Evolutionary conservation across 75 land plant species (phyloP), one percentile per base, ranked within the genome.

Genomic region (Selaginella moellendorffii): DNA sequence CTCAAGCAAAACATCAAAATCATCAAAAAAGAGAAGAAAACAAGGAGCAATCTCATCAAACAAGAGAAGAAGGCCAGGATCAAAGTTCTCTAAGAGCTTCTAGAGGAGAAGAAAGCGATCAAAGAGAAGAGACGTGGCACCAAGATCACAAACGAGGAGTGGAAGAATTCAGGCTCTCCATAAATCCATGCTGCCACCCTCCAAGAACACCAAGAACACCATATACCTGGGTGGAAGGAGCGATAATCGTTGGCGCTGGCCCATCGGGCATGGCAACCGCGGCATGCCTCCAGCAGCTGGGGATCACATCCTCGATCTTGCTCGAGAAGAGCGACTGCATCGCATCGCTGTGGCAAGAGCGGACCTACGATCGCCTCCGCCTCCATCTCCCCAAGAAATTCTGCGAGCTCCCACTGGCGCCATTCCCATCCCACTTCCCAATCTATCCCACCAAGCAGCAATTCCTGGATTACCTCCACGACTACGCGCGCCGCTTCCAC

Each of bases 191-290:
- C n/a, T n/a, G n/a, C n/a, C n/a, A n/a, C n/a, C n/a, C n/a, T n/a
- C n/a, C n/a, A n/a, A n/a, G n/a, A n/a, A n/a, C n/a, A n/a, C n/a
- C n/a, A n/a, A n/a, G n/a, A n/a, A n/a, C n/a, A n/a, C n/a, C n/a
- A n/a, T n/a, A n/a, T n/a, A n/a, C n/a, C n/a, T 36, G 46, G 46
- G 46, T 36, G 46, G 46, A 52, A 0, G 88, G 88, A 0, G 89
- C 81, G 2, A 74, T 86, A 36, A 72, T 86, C 5, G 87, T 85
- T 0, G 88, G 88, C 0, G 88, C 84, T 0, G 87, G 88, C 0
- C 83, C 83, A 0, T 72, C 87, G 0, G 86, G 88, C 26, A 63
- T 85, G 0, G 83, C 88, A 9, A 67, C 64, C 0, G 80, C 81
- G 0, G 87, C 79, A 0, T 80, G 83, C 68, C 65, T 85, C 24